Evolutionary conservation across 1,284 basidiomycete species (phyloP).

Genomic region (Boletus semigastroideus): DNA sequence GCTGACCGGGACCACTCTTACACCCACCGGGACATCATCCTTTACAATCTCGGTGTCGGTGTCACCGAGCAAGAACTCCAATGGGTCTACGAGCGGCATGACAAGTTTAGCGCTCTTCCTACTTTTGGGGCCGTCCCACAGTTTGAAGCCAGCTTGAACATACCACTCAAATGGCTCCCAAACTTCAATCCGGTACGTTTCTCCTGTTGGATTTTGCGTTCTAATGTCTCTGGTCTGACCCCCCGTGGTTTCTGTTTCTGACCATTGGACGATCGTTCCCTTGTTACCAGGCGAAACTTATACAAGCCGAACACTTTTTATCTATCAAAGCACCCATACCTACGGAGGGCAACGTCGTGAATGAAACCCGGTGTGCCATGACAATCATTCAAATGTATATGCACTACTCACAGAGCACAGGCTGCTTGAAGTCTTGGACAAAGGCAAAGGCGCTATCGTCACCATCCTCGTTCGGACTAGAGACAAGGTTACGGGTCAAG

Average conservation of each 20-base stretch:
- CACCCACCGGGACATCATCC: constrained; percentile 87
- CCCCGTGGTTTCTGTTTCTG: neutral
- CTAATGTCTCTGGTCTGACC: neutral
- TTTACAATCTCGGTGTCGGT: constrained; percentile 96
- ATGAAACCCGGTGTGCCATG: constrained; percentile 59
- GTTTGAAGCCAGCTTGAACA: constrained; percentile 65
- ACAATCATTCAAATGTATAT: neutral
- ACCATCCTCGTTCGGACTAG: constrained; percentile 78
- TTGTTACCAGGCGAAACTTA: constrained; percentile 55
- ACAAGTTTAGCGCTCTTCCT: constrained; percentile 84
- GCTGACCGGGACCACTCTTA: constrained; percentile 70
- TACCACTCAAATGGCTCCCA: constrained; percentile 87
- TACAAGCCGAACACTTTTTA: constrained; percentile 79
- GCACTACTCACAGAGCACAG: constrained; percentile 38
- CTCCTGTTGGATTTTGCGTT: neutral
- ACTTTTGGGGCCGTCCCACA: constrained; percentile 98
- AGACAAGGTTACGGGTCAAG: constrained; percentile 75
- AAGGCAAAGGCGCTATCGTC: constrained; percentile 90
- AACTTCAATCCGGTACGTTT: constrained; percentile 85
- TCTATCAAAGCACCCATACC: constrained; percentile 88
- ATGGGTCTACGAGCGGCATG: constrained; percentile 89
- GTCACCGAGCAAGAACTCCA: constrained; percentile 91
- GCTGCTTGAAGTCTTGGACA: constrained; percentile 80
- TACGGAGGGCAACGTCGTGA: constrained; percentile 82
- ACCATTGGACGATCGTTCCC: too few species aligned